Base-by-base conservation (phyloP, 2,329 filamentous ascomycete species). In the Domatiomyces globalis region DNA sequence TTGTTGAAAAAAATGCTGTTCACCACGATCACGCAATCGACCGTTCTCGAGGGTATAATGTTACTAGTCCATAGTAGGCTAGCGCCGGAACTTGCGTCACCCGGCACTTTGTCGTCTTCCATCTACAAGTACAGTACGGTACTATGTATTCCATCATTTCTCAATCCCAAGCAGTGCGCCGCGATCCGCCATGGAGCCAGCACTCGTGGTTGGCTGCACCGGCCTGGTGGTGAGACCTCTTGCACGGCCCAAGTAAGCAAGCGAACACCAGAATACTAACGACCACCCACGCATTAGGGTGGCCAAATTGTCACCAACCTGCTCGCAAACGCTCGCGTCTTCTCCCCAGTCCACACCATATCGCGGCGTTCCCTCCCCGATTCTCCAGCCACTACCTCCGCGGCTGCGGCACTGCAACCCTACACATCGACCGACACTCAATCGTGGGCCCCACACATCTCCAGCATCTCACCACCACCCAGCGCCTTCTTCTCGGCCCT, bases 401-500 rank as follows among this genome's bases (percentile, higher is more conserved):
- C 22, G 3, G 22, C 22, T 90, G 56, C 73, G 77, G 42, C 51
- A 6, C 50, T 59, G 10, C 55, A 53, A 49, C 74, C 81, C n/a
- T 70, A 85, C 58, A 68, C 84, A 61, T 80, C 85, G 22, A 58
- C 76, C 59, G 85, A 94, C 65, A 80, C 79, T 1, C 66, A 77
- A 6, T 74, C 77, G 63, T 95, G 88, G 89, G 69, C 79, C 1
- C 59, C 72, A 8, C 69, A 76, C 59, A 75, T 92, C 47, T 63
- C 73, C 5, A 67, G 71, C 33, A 68, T 84, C 45, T 63, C 69
- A 0, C 77, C 81, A 0, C 56, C 72, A 0, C 81, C 85, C 0
- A 65, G 72, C 1, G 71, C 84, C 57, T 82, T 92, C 70, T 80
- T 90, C 69, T 88, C 85, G 1, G 79, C 79, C 1, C 76, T 95